Percentiles rank a stretch among this genome's conserved stretches.
Evolutionary conservation across 2,329 filamentous ascomycete species (phyloP).

Genomic region (Hypoxylon sp.): DNA sequence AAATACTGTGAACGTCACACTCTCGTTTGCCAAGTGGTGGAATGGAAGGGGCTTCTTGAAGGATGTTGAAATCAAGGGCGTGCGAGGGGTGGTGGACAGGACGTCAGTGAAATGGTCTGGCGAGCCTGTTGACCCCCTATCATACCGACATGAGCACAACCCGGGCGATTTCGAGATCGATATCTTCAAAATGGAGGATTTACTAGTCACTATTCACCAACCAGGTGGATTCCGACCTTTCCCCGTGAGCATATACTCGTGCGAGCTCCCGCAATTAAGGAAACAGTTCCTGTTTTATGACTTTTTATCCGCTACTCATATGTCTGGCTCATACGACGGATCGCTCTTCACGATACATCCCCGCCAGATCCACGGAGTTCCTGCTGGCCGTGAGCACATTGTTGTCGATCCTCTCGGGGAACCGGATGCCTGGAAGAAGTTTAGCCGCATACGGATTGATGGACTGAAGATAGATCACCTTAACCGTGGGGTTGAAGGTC

Average conservation of each 20-base stretch:
- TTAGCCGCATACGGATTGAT: slow-evolving; percentile 90
- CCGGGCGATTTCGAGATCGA: slow-evolving; percentile 98
- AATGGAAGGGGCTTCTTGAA: slow-evolving; percentile 91
- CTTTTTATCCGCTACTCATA: slow-evolving; percentile 92
- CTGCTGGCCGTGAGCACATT: slow-evolving; percentile 67
- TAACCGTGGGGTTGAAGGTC: slow-evolving; percentile 90
- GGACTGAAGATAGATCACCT: slow-evolving; percentile 94
- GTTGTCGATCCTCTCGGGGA: slow-evolving; percentile 68
- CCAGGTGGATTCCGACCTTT: slow-evolving; percentile 92
- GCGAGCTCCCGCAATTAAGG: slow-evolving; percentile 88
- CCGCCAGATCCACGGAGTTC: slow-evolving; percentile 83
- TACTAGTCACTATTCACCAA: slow-evolving; percentile 91
- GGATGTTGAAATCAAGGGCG: slow-evolving; percentile 93
- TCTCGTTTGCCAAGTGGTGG: slow-evolving; percentile 99
- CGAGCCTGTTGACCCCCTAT: slow-evolving; percentile 79
- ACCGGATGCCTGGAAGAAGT: slow-evolving; percentile 88
- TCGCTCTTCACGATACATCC: slow-evolving; percentile 98
- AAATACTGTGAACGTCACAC: slow-evolving; percentile 91
- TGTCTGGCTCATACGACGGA: slow-evolving; percentile 94
- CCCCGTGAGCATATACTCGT: slow-evolving; percentile 93
- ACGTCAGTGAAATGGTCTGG: slow-evolving; percentile 79
- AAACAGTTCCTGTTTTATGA: slow-evolving; percentile 99
- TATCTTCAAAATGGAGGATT: slow-evolving; percentile 93
- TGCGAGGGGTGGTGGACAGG: slow-evolving; percentile 90
- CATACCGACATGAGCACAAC: slow-evolving; percentile 85